Conservation (phyloP, 352 stramenopile genomes). For the Elongisporangium undulatum region DNA sequence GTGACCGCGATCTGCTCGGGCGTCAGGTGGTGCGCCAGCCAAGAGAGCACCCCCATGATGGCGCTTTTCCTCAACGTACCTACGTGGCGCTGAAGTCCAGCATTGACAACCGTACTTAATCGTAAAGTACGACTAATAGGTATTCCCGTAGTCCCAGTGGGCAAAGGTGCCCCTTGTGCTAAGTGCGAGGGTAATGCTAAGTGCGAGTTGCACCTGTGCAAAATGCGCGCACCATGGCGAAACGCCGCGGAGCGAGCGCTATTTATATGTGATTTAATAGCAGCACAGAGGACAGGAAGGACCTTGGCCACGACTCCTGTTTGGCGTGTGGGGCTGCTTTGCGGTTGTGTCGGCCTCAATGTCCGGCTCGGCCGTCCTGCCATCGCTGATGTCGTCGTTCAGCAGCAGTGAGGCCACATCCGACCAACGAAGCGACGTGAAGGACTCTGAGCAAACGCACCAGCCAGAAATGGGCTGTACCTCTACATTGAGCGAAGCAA, state of each 20-base stretch:
- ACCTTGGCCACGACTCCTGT: not conserved
- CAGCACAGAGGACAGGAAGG: not conserved
- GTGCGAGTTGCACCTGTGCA: constrained; percentile 1
- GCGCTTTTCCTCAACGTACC: not conserved
- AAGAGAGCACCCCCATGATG: constrained; percentile 1
- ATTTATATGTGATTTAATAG: constrained; percentile 2
- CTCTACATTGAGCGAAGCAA: not conserved
- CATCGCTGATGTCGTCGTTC: not conserved
- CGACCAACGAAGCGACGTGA: not conserved
- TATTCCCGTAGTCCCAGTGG: too few species aligned
- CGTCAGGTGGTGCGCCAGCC: constrained; percentile 39
- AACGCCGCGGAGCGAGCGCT: constrained; percentile 1
- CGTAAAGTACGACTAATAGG: not conserved
- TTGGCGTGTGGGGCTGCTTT: not conserved
- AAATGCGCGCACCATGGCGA: not conserved
- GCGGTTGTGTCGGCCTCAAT: not conserved
- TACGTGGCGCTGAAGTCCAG: not conserved
- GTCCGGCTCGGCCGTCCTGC: not conserved
- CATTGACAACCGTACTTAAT: not conserved
- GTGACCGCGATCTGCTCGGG: constrained; percentile 21
- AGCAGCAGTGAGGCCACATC: not conserved
- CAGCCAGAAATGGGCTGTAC: not conserved
- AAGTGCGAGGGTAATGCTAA: not conserved
- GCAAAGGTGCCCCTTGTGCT: not conserved
- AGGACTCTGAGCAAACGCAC: not conserved